Evolutionary conservation across 2,329 filamentous ascomycete genomes (phyloP), one percentile per base, ranked within the genome.

Genomic region (Pseudogymnoascus sp.): DNA sequence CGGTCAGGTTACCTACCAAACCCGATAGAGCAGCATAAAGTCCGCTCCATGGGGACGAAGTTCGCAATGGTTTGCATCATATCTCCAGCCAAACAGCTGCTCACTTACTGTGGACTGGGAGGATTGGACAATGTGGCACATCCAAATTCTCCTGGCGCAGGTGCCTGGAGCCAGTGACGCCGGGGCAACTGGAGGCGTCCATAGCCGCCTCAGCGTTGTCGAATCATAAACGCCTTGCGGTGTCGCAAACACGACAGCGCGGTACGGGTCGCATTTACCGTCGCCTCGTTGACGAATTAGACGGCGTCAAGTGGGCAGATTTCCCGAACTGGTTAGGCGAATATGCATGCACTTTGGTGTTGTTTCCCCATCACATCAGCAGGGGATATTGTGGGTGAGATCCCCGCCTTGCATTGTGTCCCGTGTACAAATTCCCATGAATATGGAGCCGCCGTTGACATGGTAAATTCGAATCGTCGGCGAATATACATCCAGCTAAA

Each of bases 211-310:
- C 50, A 56, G 50, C 50, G 50, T 31, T 56, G 28, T 56, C 50
- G 50, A 56, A 56, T 56, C 50, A 56, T 34, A 6, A 18, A 12
- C 28, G 50, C 50, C 46, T 12, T 28, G 46, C 25, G 46, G 46
- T 25, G 23, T 31, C n/a, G 46, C 46, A 25, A n/a, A 53, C 46
- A 31, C 8, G 16, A 34, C 28, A 21, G 28, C 28, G 50, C 50
- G 50, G 50, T 56, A 56, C 50, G 50, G 50, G 50, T 56, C 50
- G 50, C 16, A 34, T 36, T 56, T 56, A 5, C 50, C 28, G 50
- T 56, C 50, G 50, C 50, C 50, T 56, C 50, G 50, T 18, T 56
- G 50, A 56, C 50, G 28, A 56, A 56, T 56, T 34, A 56, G 50
- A 16, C 50, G 28, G 50, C 50, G 46, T 53, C 8, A 10, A 53